Evolutionary conservation across 2,329 filamentous ascomycete genomes (phyloP).

Genomic region (Apiospora saccharicola): DNA sequence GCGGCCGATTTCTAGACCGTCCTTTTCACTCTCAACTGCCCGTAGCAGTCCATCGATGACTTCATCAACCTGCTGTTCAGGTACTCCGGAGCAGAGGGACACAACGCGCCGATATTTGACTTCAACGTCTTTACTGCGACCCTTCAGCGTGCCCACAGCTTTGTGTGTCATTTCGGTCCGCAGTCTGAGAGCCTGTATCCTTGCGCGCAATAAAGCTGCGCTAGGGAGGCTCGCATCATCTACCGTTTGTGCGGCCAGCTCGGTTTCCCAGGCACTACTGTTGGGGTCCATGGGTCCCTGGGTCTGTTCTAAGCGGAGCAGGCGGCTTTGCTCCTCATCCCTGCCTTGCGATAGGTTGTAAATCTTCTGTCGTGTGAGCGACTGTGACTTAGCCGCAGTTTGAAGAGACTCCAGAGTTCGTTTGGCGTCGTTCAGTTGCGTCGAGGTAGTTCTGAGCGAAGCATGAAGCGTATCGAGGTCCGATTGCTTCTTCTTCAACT

Average conservation of each 20-base stretch:
- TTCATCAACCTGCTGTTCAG: conserved; percentile 80
- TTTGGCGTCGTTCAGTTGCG: conserved; percentile 79
- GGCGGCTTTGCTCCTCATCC: conserved; percentile 69
- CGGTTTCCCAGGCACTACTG: conserved; percentile 60
- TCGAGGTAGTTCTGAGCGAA: conserved; percentile 81
- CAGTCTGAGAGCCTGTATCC: conserved; percentile 72
- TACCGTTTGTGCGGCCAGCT: conserved; percentile 51
- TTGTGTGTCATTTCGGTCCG: conserved; percentile 73
- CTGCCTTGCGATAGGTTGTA: conserved; percentile 78
- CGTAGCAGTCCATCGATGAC: conserved; percentile 81
- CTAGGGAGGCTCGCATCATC: conserved; percentile 61
- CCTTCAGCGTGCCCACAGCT: conserved; percentile 75
- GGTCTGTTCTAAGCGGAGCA: conserved; percentile 56
- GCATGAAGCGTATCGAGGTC: conserved; percentile 83
- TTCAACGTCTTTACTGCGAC: conserved; percentile 83
- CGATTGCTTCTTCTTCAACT: conserved; percentile 84
- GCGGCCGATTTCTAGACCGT: conserved; percentile 76
- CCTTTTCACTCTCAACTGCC: conserved; percentile 87
- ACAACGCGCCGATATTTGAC: conserved; percentile 89
- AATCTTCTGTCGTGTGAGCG: conserved; percentile 75
- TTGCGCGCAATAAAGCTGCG: conserved; percentile 67
- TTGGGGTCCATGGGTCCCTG: conserved; percentile 54
- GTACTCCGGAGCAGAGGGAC: conserved; percentile 81
- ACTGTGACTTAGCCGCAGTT: conserved; percentile 67
- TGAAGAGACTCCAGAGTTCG: conserved; percentile 76